phyloP scores from a whole-genome alignment of 805 yeast species.

The Metschnikowia gelsemii region DNA sequence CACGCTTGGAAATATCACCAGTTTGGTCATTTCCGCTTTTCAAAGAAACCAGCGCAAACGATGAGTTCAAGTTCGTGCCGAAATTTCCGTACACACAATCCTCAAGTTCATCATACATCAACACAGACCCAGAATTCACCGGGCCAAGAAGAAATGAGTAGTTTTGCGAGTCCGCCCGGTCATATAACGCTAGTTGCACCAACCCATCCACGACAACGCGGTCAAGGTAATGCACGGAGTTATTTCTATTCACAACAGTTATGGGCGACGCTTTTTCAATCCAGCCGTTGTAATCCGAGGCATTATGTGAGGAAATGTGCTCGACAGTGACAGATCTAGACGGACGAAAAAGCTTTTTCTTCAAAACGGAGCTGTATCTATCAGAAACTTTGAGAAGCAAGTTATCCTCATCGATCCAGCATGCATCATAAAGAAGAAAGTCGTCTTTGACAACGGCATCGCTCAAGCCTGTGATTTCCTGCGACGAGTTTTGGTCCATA shows the following conservation, averaged over 20 bases:
- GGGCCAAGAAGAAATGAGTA: slow-evolving; percentile 22
- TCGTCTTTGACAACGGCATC: slow-evolving; percentile 18
- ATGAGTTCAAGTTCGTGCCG: slow-evolving; percentile 18
- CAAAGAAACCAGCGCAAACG: slow-evolving; percentile 11
- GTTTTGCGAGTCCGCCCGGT: slow-evolving; percentile 14
- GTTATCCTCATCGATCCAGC: slow-evolving; percentile 21
- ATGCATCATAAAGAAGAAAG: slow-evolving; percentile 22
- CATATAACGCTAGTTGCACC: slow-evolving; percentile 24
- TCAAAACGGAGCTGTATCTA: slow-evolving; percentile 21
- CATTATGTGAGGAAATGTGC: slow-evolving; percentile 9
- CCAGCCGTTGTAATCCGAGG: slow-evolving; percentile 25
- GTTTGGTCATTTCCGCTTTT: too few relatives aligned
- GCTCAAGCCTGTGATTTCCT: slow-evolving; percentile 16
- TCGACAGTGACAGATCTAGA: slow-evolving; percentile 1
- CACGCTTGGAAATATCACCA: too few relatives aligned
- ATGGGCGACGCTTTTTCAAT: slow-evolving; percentile 23
- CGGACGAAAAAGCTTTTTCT: slow-evolving; percentile 19
- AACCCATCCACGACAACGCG: slow-evolving; percentile 22
- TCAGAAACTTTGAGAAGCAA: slow-evolving; percentile 24
- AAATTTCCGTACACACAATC: slow-evolving; percentile 19
- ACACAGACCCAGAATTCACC: slow-evolving; percentile 15
- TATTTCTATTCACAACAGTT: slow-evolving; percentile 11
- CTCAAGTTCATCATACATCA: slow-evolving; percentile 20
- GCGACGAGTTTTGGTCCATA: slow-evolving; percentile 25
- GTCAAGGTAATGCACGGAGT: slow-evolving; percentile 21